Conservation (phyloP, 495 filamentous ascomycete genomes). For the Beverwykella pulmonaria region DNA sequence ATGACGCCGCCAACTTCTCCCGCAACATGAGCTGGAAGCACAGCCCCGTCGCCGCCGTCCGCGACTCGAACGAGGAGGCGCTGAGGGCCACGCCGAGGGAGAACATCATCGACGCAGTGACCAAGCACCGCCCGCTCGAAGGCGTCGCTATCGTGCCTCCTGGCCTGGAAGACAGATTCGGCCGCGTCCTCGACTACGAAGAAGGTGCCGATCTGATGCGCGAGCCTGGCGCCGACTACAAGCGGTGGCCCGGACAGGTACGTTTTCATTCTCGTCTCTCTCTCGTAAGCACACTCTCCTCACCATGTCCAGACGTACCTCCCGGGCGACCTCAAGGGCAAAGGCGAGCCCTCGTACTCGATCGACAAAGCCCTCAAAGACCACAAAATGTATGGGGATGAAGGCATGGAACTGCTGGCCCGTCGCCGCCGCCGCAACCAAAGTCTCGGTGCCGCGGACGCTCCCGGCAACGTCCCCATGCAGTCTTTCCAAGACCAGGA, state of each 20-base stretch:
- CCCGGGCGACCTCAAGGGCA: slow-evolving; percentile 73
- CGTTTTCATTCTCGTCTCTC: slow-evolving; percentile 43
- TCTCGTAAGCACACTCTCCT: neutral
- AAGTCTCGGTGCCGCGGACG: slow-evolving; percentile 25
- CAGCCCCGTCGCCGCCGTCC: slow-evolving; percentile 78
- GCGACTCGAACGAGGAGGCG: slow-evolving; percentile 72
- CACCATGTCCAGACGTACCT: slow-evolving; percentile 60
- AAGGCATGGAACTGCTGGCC: slow-evolving; percentile 43
- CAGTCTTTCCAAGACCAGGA: neutral
- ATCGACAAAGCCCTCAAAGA: slow-evolving; percentile 66
- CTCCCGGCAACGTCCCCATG: slow-evolving; percentile 4
- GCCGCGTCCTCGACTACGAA: slow-evolving; percentile 73
- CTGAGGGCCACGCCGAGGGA: slow-evolving; percentile 81
- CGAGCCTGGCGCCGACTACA: slow-evolving; percentile 66
- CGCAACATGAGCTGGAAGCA: slow-evolving; percentile 64
- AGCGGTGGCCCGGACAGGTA: slow-evolving; percentile 68
- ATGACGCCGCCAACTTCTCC: slow-evolving; percentile 76
- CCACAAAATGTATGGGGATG: slow-evolving; percentile 44
- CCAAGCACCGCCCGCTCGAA: slow-evolving; percentile 79
- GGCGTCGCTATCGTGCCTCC: slow-evolving; percentile 78
- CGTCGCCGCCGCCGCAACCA: slow-evolving; percentile 41
- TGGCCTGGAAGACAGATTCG: slow-evolving; percentile 65
- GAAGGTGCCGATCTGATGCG: slow-evolving; percentile 85
- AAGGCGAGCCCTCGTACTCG: slow-evolving; percentile 75
- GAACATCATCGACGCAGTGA: slow-evolving; percentile 73